Evolutionary conservation across 805 yeast genomes (phyloP), one percentile per base, ranked within the genome.

Genomic region (Isabelozyma rhagii): DNA sequence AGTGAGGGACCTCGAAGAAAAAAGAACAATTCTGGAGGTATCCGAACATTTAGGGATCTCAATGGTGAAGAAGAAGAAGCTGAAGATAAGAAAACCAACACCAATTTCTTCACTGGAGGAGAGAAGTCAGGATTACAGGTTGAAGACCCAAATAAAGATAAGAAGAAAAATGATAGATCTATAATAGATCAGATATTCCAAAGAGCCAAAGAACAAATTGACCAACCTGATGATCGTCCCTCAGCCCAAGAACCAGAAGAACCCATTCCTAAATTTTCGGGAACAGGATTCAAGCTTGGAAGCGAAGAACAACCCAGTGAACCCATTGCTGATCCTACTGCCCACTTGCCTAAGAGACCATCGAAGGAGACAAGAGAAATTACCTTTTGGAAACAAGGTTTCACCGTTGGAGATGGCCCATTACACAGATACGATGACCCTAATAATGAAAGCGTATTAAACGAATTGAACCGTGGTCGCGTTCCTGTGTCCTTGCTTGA

Each of bases 371-470:
- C 79, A 14, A 80, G 98, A 61, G 87, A 87, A 41, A 86, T 94
- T 53, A 89, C 96, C 0, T 93, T 94, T 66, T 94, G 99, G 99
- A 86, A 84, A 57, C 93, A 94, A 61, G 99, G 99, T 1, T 94
- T 94, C 69, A 89, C 90, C 54, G 91, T 94, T 25, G 98, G 94
- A 31, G 97, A 92, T 45, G 98, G 98, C 2, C 81, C 82, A 21
- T 77, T 94, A 49, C 85, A 80, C 65, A 77, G 94, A 51, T 94
- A 91, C 65, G 97, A 93, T 61, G 98, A 94, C 65, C 97, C 97
- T 5, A 83, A 80, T n/a, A 94, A 93, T 64, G 84, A 84, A 44
- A 80, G 78, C 42, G 87, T 89, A 55, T 74, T 94, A 59, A 79
- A 83, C 55, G 94, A 92, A 56, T 78, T 94, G 68, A 87, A 89